Conservation (phyloP, 805 yeast species). For the Sugiyamaella boreocaroliniensis region DNA sequence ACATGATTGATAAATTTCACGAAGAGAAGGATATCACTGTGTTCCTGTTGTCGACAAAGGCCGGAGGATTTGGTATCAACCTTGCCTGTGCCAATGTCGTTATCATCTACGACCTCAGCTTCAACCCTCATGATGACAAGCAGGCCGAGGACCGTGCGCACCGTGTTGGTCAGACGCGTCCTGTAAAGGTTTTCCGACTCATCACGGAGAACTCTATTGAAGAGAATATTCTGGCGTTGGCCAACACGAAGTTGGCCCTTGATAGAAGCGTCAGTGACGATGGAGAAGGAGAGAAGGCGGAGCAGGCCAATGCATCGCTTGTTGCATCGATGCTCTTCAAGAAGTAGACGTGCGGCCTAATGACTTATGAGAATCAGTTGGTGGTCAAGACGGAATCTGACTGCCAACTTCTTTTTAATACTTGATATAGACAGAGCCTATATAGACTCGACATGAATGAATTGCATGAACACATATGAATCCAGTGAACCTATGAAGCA, state of each 20-base stretch:
- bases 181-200: conserved; percentile 71
- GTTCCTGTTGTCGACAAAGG: conserved; percentile 85
- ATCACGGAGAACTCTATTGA: conserved; percentile 74
- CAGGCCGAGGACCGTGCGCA: conserved; percentile 99
- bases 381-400: not conserved
- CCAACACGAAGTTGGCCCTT: conserved; percentile 82
- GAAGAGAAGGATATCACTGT: conserved; percentile 78
- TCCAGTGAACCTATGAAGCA: too few relatives aligned
- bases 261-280: conserved; percentile 46
- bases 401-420: not conserved
- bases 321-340: conserved; percentile 33
- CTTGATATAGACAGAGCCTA: not conserved
- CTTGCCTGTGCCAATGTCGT: conserved; percentile 92
- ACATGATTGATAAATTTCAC: conserved; percentile 80
- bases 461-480: too few relatives aligned
- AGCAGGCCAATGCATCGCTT: conserved; percentile 31
- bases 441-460: too few relatives aligned
- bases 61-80: conserved; percentile 98
- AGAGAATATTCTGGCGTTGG: conserved; percentile 78
- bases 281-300: conserved; percentile 29
- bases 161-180: conserved; percentile 87
- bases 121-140: conserved; percentile 96
- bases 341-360: not conserved
- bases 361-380: not conserved
- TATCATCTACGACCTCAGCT: conserved; percentile 84